Conservation (phyloP, 106 monocot genomes). For the Cymbidium sinense region DNA sequence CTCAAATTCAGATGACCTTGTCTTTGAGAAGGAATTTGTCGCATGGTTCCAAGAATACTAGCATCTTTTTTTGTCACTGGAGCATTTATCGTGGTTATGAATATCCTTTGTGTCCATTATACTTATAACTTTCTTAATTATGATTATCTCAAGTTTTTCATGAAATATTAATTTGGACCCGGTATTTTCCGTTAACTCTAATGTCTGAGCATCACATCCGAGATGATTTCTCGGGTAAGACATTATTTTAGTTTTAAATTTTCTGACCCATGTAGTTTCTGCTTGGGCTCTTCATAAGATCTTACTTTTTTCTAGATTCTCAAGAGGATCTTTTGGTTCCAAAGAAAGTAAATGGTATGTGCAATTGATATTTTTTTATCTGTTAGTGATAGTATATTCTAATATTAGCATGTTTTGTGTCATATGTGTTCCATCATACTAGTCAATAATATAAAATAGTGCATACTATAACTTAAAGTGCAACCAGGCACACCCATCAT, state of each 20-base stretch:
- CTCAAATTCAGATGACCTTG: slow-evolving; percentile 60
- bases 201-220: not conserved
- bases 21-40: slow-evolving; percentile 76
- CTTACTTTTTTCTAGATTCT: slow-evolving; percentile 4
- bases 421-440: not conserved
- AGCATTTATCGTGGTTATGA: slow-evolving; percentile 5
- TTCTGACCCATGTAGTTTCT: not conserved
- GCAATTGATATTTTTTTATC: not conserved
- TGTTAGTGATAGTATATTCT: not conserved
- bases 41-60: slow-evolving; percentile 56
- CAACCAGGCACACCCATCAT: not conserved
- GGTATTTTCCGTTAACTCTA: not conserved
- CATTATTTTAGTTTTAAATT: not conserved
- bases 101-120: slow-evolving; percentile 42
- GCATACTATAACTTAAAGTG: not conserved
- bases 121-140: not conserved
- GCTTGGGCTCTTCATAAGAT: not conserved
- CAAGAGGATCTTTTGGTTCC: slow-evolving; percentile 20
- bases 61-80: slow-evolving; percentile 54
- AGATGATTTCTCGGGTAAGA: slow-evolving; percentile 1
- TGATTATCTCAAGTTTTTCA: not conserved
- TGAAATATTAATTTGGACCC: not conserved
- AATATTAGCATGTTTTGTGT: not conserved
- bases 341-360: slow-evolving; percentile 25
- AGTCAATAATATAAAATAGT: not conserved